These are phyloP conservation scores for Plasmopara halstedii DNA, from an alignment of 352 stramenopile species.

Conservation along the genomic window DNA sequence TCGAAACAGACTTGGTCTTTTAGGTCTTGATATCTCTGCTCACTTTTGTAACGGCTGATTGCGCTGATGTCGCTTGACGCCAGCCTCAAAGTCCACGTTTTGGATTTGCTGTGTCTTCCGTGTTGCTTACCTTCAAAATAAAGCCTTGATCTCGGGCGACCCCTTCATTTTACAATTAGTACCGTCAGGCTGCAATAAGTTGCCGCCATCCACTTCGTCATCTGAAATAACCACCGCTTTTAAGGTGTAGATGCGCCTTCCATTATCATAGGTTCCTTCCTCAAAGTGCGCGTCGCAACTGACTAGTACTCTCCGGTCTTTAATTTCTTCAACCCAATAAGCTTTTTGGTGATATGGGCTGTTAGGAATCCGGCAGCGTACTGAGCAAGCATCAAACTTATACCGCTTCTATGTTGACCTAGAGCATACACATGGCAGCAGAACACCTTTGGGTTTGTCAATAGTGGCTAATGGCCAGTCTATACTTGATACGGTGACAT, in stretches of 20 bases:
- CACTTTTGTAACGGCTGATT: neutral
- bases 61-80: neutral
- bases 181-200: too few relatives aligned
- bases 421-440: neutral
- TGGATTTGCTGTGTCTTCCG: neutral
- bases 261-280: neutral
- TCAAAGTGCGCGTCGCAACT: neutral
- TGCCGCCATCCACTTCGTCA: neutral
- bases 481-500: neutral
- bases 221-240: neutral
- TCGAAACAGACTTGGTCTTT: neutral
- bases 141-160: neutral
- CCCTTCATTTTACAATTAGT: too few relatives aligned
- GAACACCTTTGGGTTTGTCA: neutral
- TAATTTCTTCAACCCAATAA: neutral
- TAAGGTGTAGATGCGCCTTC: neutral
- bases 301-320: neutral
- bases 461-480: neutral
- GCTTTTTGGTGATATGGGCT: neutral
- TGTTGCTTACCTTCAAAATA: neutral
- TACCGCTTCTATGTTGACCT: neutral
- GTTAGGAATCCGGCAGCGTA: neutral
- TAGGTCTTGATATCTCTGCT: neutral
- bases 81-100: neutral
- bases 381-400: neutral